Conservation (phyloP, 495 filamentous ascomycete species). For the Talaromyces adpressus region DNA sequence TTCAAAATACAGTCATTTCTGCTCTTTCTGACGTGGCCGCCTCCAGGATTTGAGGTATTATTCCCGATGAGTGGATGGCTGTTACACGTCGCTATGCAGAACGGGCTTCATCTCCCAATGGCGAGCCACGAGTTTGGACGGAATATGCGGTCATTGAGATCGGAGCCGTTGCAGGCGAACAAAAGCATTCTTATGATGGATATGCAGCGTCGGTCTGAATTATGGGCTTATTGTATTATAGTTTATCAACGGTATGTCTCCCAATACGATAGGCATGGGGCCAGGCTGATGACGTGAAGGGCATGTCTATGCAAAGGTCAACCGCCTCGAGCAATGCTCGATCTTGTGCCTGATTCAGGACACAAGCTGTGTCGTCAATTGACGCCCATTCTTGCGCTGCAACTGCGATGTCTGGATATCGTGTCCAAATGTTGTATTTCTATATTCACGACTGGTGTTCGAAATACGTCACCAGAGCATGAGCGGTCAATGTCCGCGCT, state of each 20-base stretch:
- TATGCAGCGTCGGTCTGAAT: constrained; percentile 20
- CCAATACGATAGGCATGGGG: not conserved
- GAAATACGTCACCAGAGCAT: constrained; percentile 30
- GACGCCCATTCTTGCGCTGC: constrained; percentile 22
- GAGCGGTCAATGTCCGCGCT: constrained; percentile 30
- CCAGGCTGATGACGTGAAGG: constrained; percentile 11
- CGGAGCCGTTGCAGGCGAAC: constrained; percentile 22
- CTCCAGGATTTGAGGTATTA: constrained; percentile 38
- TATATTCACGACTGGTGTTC: constrained; percentile 29
- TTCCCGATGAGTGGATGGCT: constrained; percentile 36
- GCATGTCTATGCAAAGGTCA: constrained; percentile 34
- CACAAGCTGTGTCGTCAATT: constrained; percentile 27
- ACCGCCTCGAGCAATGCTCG: constrained; percentile 22
- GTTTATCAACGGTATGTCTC: constrained; percentile 31
- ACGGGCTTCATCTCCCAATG: constrained; percentile 40
- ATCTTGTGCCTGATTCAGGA: constrained; percentile 27
- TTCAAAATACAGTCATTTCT: constrained; percentile 42
- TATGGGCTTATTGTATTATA: constrained; percentile 38
- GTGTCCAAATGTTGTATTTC: constrained; percentile 27
- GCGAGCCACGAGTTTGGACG: constrained; percentile 38
- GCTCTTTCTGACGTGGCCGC: constrained; percentile 42
- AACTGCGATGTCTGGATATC: constrained; percentile 30
- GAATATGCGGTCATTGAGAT: constrained; percentile 12
- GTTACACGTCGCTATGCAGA: constrained; percentile 42
- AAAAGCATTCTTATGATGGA: constrained; percentile 14